A percentile compares a stretch with the other conserved stretches of the same genome.
Conservation (phyloP, 73 alveolate species). For the Tetrahymena thermophila region DNA sequence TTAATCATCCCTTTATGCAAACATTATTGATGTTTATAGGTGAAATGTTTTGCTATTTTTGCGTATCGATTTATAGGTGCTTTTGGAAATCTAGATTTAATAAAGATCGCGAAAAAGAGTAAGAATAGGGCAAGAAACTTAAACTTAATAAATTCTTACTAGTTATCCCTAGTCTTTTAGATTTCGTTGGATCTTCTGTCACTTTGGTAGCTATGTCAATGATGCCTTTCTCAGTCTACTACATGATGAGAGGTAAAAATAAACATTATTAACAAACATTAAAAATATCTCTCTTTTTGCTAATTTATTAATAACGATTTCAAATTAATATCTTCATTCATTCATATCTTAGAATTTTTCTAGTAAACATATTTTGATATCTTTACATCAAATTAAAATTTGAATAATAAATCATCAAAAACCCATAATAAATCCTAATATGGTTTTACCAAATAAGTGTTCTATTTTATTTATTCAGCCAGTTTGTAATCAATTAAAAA, state of each 20-base stretch:
- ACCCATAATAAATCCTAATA: no score
- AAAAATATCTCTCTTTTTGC: neutral
- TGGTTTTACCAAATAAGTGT: no score
- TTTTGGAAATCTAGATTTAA: neutral
- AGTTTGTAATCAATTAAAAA: no score
- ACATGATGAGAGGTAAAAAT: neutral
- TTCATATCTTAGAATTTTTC: neutral
- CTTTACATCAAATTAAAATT: neutral
- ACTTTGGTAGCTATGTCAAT: neutral
- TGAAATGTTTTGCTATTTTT: neutral
- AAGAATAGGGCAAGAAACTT: neutral
- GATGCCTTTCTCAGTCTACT: neutral
- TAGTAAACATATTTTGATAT: neutral
- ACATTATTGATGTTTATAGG: neutral
- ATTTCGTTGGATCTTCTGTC: neutral
- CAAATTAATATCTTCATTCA: neutral
- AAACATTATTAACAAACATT: no score
- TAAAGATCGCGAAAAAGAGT: neutral
- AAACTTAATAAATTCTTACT: neutral
- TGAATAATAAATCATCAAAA: neutral
- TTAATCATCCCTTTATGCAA: neutral
- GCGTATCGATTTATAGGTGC: neutral
- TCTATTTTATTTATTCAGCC: no score
- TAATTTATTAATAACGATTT: neutral
- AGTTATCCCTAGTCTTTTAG: neutral